These are phyloP conservation scores for Pseudogymnoascus sp. DNA, from an alignment of 2,329 filamentous ascomycete species.

Conservation along the genomic window DNA sequence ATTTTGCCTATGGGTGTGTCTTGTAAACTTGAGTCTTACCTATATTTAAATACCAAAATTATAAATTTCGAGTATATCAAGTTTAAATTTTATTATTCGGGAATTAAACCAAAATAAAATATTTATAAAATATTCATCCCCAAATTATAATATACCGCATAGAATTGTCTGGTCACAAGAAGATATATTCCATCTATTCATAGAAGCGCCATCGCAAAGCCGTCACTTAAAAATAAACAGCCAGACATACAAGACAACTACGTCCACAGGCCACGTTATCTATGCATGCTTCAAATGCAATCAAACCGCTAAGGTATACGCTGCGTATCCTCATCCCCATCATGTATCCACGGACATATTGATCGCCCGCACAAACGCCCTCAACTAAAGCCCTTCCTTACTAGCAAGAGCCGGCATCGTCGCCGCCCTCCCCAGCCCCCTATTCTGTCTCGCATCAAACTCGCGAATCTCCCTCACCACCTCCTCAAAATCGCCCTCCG, in stretches of 20 bases:
- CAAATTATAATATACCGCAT: not conserved
- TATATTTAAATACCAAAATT: not conserved
- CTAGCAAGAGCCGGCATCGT: slow-evolving; percentile 11
- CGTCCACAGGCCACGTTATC: not conserved
- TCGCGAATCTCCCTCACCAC: slow-evolving; percentile 44
- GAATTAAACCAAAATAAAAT: not conserved
- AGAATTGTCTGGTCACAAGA: not conserved
- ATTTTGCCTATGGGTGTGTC: not conserved
- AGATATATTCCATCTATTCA: not conserved
- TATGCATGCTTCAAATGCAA: not conserved
- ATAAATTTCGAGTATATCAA: too few relatives aligned
- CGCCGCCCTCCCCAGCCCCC: slow-evolving; percentile 12
- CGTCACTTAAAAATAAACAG: not conserved
- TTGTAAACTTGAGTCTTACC: not conserved
- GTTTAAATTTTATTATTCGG: not conserved
- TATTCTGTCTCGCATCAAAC: slow-evolving; percentile 30
- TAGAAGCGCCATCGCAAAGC: not conserved
- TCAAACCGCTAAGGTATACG: not conserved
- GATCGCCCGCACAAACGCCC: not conserved
- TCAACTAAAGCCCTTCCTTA: slow-evolving; percentile 7
- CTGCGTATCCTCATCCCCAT: not conserved
- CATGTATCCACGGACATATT: not conserved
- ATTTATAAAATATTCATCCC: not conserved
- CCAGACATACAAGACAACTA: not conserved
- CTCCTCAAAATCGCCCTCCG: slow-evolving; percentile 61